These are phyloP conservation scores for Haplosporangium sp. DNA, from an alignment of 371 early-diverging fungal species.

Conservation along the genomic window DNA sequence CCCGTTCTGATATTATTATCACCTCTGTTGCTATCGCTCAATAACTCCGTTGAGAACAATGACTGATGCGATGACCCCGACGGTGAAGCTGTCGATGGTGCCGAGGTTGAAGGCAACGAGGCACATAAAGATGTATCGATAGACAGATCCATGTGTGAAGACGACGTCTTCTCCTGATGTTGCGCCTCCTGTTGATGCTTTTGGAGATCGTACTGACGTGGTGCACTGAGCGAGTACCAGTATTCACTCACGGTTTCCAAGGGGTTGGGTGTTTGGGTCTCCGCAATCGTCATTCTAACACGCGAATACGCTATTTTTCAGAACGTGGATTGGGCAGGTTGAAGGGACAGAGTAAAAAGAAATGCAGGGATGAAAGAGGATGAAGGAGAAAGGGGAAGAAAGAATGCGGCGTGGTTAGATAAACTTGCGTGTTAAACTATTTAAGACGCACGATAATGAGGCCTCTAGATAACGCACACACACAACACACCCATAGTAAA, in stretches of 20 bases:
- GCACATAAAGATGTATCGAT: background rate
- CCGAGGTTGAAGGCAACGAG: background rate
- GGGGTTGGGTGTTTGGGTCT: conserved; percentile 21
- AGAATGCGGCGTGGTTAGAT: conserved; percentile 19
- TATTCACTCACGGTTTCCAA: conserved; percentile 37
- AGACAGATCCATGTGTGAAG: conserved; percentile 3
- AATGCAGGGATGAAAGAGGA: background rate
- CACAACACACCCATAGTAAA: no score
- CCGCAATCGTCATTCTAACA: conserved; percentile 30
- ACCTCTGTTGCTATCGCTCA: background rate
- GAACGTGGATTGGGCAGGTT: background rate
- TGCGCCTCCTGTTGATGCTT: conserved; percentile 3
- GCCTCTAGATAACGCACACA: no score
- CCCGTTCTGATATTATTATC: background rate
- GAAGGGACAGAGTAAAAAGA: background rate
- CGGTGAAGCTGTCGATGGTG: conserved; percentile 1
- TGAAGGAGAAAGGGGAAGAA: background rate
- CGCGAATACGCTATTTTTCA: conserved; percentile 32
- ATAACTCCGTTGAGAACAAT: background rate
- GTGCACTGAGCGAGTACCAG: conserved; percentile 30
- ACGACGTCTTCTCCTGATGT: background rate
- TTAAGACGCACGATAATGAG: background rate
- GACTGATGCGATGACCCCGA: background rate
- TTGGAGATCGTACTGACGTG: conserved; percentile 24
- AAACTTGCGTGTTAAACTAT: no score